phyloP scores from a whole-genome alignment of 1,284 basidiomycete species.

The Rugosomyces carneus region DNA sequence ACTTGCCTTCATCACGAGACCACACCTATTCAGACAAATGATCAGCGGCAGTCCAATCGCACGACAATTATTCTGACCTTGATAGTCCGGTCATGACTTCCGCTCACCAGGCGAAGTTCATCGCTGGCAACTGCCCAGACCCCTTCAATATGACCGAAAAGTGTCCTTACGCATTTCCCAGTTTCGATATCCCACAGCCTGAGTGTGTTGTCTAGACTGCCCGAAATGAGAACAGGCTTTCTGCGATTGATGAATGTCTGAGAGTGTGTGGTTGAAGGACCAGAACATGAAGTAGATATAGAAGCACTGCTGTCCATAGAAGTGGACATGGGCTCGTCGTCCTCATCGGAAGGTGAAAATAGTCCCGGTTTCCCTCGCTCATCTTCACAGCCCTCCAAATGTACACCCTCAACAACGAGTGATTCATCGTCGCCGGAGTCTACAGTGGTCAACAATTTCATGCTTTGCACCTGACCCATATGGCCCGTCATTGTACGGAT shows the following conservation, averaged over 20 bases:
- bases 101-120: conserved; percentile 87
- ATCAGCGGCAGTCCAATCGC: conserved; percentile 12
- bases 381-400: conserved; percentile 6
- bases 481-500: conserved; percentile 86
- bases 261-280: background rate
- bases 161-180: conserved; percentile 73
- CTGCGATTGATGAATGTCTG: conserved; percentile 24
- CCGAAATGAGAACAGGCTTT: conserved; percentile 80
- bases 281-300: background rate
- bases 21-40: conserved; percentile 56
- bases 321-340: background rate
- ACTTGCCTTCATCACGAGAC: conserved; percentile 87
- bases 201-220: conserved; percentile 93
- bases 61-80: conserved; percentile 46
- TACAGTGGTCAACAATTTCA: conserved; percentile 71
- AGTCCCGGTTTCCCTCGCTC: background rate
- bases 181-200: conserved; percentile 95
- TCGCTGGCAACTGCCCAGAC: conserved; percentile 96
- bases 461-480: conserved; percentile 91
- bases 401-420: conserved; percentile 14
- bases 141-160: conserved; percentile 96
- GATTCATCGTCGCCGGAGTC: conserved; percentile 36
- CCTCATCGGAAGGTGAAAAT: background rate
- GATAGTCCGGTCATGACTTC: conserved; percentile 89
- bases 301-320: background rate